Conservation (phyloP, 768 basidiomycete species). For the Hysterangium stoloniferum region DNA sequence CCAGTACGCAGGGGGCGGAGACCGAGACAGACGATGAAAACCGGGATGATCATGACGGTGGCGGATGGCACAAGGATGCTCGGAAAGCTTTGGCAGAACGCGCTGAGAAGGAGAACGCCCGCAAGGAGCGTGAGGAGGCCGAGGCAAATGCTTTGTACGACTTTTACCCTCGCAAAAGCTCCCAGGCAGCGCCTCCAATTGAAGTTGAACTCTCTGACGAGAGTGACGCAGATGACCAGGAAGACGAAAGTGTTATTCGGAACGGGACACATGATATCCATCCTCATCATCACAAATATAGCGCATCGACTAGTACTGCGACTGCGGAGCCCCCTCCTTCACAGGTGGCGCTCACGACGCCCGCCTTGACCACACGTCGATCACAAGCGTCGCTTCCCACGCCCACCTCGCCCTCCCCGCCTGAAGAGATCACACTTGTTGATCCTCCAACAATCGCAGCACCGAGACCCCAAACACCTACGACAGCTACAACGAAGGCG, state of each 20-base stretch:
- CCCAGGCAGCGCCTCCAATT: slow-evolving; percentile 50
- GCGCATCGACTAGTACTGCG: background rate
- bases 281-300: slow-evolving; percentile 9
- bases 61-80: slow-evolving; percentile 59
- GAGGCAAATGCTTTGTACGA: background rate
- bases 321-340: slow-evolving; percentile 30
- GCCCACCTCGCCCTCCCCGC: background rate
- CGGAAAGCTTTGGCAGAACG: slow-evolving; percentile 64
- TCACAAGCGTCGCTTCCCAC: background rate
- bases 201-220: slow-evolving; percentile 74
- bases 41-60: slow-evolving; percentile 38
- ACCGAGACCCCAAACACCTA: background rate
- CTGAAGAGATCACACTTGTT: background rate
- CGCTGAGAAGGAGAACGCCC: slow-evolving; percentile 27
- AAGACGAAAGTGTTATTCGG: slow-evolving; percentile 25
- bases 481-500: background rate
- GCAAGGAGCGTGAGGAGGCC: slow-evolving; percentile 7
- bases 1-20: slow-evolving; percentile 51
- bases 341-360: slow-evolving; percentile 28
- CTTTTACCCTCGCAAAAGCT: background rate
- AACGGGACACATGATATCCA: slow-evolving; percentile 25
- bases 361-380: slow-evolving; percentile 1
- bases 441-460: background rate
- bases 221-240: slow-evolving; percentile 61
- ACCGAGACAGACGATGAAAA: slow-evolving; percentile 44